Evolutionary conservation across 345 rosid species (phyloP), one percentile per base, ranked within the genome.

Genomic region (Cardamine occulta): DNA sequence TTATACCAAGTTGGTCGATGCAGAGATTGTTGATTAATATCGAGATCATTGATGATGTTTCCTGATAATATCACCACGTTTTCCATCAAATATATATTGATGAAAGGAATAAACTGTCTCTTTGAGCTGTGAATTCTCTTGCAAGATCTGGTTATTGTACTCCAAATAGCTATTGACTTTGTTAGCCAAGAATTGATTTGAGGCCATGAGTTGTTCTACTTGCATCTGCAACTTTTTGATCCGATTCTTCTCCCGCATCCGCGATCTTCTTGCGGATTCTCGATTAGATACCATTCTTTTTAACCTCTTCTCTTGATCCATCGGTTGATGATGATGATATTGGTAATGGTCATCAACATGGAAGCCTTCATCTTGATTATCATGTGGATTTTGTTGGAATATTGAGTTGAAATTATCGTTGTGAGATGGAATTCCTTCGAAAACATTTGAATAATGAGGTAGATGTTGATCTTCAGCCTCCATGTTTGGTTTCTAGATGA

Each of bases 191-290:
- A 84, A 85, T 64, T 79, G 75, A 53, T 90, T 90, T 44, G 73
- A 64, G 3, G 79, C 77, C 62, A 82, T 84, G 53, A 85, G 83
- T 39, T 88, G 92, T 73, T 81, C 66, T 21, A 86, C 86, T 76
- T 85, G 88, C 13, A 48, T 59, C 61, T 84, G 86, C 42, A 90
- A 86, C 73, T 80, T 87, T 73, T 90, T 88, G 15, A 88, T 83
- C 39, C 74, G 89, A 77, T 74, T 86, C 87, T 80, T 88, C 84
- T 83, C 87, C 24, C 88, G 82, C 80, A 88, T 80, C 26, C 96
- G 57, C 0, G 86, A 84, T 74, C 88, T 81, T 75, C 86, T 75
- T 12, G 93, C 89, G 8, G 91, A 85, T 80, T 88, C 96, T 51
- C 89, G 66, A 79, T 88, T 90, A 3, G 88, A 85, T 68, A 78